These are phyloP conservation scores for Triangularia verruculosa DNA, from an alignment of 2,329 filamentous ascomycete species.

Conservation along the genomic window DNA sequence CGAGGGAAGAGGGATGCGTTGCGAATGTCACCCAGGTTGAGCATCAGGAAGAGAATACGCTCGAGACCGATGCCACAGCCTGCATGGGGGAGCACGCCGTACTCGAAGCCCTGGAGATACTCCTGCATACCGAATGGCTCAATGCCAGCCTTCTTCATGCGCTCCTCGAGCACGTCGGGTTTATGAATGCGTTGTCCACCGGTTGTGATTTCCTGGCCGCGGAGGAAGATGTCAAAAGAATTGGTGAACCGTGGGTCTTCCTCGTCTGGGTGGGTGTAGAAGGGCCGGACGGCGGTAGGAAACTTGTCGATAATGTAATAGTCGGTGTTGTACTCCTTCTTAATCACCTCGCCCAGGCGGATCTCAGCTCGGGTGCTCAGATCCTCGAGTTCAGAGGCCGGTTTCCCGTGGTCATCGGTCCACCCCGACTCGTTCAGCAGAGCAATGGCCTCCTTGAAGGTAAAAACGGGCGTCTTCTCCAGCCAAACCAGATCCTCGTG, in stretches of 20 bases:
- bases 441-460: constrained; percentile 74
- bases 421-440: constrained; percentile 78
- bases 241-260: constrained; percentile 73
- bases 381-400: constrained; percentile 70
- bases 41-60: constrained; percentile 79
- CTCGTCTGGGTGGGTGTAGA: constrained; percentile 85
- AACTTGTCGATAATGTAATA: constrained; percentile 97
- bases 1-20: constrained; percentile 84
- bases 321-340: constrained; percentile 81
- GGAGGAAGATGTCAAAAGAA: constrained; percentile 92
- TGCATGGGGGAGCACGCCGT: constrained; percentile 83
- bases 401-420: constrained; percentile 72
- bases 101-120: constrained; percentile 84
- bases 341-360: constrained; percentile 77
- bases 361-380: constrained; percentile 84
- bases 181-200: constrained; percentile 93
- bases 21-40: constrained; percentile 85
- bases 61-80: constrained; percentile 89
- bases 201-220: constrained; percentile 88
- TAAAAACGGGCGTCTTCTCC: constrained; percentile 77
- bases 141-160: constrained; percentile 73
- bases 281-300: constrained; percentile 76
- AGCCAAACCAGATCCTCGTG: constrained; percentile 84
- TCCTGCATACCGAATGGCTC: constrained; percentile 82
- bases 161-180: constrained; percentile 67